These are phyloP conservation scores for Clavaria fumosa DNA, from an alignment of 768 basidiomycete genomes.

Conservation along the genomic window DNA sequence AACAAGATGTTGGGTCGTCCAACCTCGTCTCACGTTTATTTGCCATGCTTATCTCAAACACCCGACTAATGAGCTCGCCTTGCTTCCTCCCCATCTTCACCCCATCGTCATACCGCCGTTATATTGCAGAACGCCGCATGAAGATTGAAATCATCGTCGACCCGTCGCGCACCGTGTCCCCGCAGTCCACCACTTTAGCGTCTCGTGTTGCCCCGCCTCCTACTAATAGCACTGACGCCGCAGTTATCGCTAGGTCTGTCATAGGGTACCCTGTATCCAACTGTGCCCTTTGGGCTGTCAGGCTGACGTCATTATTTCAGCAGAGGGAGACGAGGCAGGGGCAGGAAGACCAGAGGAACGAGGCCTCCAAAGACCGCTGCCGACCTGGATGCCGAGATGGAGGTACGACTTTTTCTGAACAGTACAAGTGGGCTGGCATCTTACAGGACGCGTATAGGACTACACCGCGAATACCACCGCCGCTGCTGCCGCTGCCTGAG, in stretches of 20 bases:
- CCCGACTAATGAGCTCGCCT: constrained; percentile 17
- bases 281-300: too few relatives aligned
- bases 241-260: constrained; percentile 21
- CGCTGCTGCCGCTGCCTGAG: constrained; percentile 22
- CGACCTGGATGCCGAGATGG: constrained; percentile 97
- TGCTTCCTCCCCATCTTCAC: constrained; percentile 17
- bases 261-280: neutral
- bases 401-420: constrained; percentile 32
- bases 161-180: constrained; percentile 49
- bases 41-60: neutral
- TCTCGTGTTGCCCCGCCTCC: constrained; percentile 75
- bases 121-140: constrained; percentile 88
- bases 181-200: constrained; percentile 50
- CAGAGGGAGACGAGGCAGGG: constrained; percentile 33
- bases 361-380: constrained; percentile 67
- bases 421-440: neutral
- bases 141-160: constrained; percentile 96
- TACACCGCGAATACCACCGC: constrained; percentile 49
- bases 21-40: too few relatives aligned
- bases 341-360: constrained; percentile 34
- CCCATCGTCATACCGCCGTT: neutral
- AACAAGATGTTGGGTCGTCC: too few relatives aligned
- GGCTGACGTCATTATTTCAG: constrained; percentile 25
- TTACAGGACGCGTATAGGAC: constrained; percentile 27
- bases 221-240: constrained; percentile 22